A percentile compares a stretch with the other conserved stretches of the same genome.
phyloP scores from a whole-genome alignment of 371 early-diverging fungal species.

The Hamiltosporidium tvaerminnensis region DNA sequence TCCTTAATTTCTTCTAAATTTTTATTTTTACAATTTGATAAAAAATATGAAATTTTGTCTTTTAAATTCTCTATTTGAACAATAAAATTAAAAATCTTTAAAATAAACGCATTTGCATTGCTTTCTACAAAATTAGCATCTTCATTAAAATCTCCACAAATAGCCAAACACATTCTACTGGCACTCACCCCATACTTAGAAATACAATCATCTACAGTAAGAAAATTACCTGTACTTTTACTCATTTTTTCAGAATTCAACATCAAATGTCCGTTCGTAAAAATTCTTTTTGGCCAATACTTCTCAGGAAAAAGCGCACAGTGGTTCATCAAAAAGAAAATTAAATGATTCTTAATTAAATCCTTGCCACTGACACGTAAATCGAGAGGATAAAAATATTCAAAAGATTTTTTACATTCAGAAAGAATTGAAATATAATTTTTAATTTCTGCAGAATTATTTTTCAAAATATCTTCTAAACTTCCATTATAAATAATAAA shows the following conservation, averaged over 20 bases:
- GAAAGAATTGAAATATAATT: conserved; percentile 10
- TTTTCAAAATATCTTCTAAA: background rate
- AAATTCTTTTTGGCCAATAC: conserved; percentile 76
- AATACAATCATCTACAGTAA: conserved; percentile 70
- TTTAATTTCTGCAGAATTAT: background rate
- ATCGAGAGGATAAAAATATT: conserved; percentile 94
- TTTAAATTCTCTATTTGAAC: no score
- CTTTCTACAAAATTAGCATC: conserved; percentile 95
- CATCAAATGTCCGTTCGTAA: conserved; percentile 89
- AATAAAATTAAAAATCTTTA: conserved; percentile 70
- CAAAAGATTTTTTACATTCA: conserved; percentile 55
- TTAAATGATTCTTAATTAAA: conserved; percentile 88
- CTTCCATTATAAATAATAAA: conserved; percentile 59
- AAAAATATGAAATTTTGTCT: no score
- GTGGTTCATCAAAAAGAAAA: conserved; percentile 94
- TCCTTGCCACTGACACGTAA: conserved; percentile 94
- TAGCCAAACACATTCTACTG: conserved; percentile 78
- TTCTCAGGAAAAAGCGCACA: conserved; percentile 79
- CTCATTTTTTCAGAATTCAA: conserved; percentile 95
- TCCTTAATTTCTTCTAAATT: conserved; percentile 73
- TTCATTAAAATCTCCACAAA: conserved; percentile 80
- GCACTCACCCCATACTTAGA: conserved; percentile 85
- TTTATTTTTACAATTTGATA: no score
- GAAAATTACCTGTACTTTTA: conserved; percentile 95
- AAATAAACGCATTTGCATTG: conserved; percentile 83